phyloP scores from a whole-genome alignment of 2,329 filamentous ascomycete genomes.

The Sporothrix protearum region DNA sequence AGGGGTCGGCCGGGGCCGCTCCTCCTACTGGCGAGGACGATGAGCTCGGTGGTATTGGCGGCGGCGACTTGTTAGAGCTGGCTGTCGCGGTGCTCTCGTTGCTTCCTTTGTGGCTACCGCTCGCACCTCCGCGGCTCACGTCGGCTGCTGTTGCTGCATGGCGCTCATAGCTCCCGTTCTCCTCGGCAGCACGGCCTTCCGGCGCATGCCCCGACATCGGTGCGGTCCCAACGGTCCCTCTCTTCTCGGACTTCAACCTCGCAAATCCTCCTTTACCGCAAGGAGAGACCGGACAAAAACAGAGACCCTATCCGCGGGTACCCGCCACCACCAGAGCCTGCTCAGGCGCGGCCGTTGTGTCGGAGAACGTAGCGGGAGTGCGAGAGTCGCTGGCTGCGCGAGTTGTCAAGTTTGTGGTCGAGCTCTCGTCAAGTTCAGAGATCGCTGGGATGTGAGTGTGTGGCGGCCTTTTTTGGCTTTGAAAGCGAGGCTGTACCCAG shows the following conservation, averaged over 20 bases:
- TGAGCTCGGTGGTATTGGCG: conserved; percentile 14
- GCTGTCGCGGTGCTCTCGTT: background rate
- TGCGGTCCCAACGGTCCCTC: conserved; percentile 4
- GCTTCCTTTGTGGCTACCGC: background rate
- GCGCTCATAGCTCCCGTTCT: background rate
- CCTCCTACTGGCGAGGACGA: background rate
- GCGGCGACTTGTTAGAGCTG: background rate
- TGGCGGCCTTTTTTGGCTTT: background rate
- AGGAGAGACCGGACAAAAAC: background rate
- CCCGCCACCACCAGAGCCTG: conserved; percentile 7
- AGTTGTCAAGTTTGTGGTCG: background rate
- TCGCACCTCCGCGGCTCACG: background rate
- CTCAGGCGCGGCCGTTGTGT: background rate
- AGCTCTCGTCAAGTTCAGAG: background rate
- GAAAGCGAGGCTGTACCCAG: background rate
- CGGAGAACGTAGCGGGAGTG: too few relatives aligned
- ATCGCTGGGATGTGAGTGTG: background rate
- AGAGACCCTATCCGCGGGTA: background rate
- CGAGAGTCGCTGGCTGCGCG: background rate
- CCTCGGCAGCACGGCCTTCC: conserved; percentile 18
- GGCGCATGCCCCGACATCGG: conserved; percentile 21
- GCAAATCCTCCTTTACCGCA: background rate
- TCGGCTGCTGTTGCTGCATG: background rate
- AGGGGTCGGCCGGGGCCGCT: background rate
- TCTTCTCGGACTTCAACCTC: background rate